A percentile compares a stretch with the other conserved stretches of the same genome.
Evolutionary conservation across 768 basidiomycete species (phyloP).

Genomic region (Dacryopinax spathularia): DNA sequence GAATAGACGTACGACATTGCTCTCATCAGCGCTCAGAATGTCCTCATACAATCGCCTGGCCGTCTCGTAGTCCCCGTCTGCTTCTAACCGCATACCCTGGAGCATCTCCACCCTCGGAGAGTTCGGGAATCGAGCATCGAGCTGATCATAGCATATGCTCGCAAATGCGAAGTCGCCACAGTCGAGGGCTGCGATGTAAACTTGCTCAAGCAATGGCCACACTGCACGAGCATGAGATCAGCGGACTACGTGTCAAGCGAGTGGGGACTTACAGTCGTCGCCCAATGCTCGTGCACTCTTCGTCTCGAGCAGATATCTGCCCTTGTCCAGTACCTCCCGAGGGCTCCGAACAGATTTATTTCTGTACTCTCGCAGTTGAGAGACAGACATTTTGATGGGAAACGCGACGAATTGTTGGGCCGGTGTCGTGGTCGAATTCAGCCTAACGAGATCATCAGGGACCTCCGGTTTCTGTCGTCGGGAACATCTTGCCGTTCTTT

Average conservation of each 20-base stretch:
- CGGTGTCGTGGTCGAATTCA: not conserved
- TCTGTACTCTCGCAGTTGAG: constrained; percentile 9
- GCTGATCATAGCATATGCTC: constrained; percentile 51
- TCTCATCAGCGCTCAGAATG: constrained; percentile 46
- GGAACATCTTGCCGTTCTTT: too few species aligned
- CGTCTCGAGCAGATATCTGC: constrained; percentile 36
- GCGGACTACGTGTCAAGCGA: not conserved
- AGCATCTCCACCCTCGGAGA: constrained; percentile 71
- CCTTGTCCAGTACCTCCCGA: constrained; percentile 45
- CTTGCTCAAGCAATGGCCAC: constrained; percentile 71
- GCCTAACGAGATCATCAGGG: not conserved
- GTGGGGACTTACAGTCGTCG: constrained; percentile 37
- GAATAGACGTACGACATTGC: constrained; percentile 46
- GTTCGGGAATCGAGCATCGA: constrained; percentile 53
- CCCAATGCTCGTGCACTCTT: constrained; percentile 33
- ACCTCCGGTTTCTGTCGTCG: too few species aligned
- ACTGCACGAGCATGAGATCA: constrained; percentile 28
- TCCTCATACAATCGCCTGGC: constrained; percentile 51
- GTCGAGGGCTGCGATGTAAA: constrained; percentile 64
- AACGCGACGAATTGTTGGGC: not conserved
- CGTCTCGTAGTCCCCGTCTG: constrained; percentile 38
- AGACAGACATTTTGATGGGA: constrained; percentile 1
- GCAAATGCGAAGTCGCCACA: constrained; percentile 57
- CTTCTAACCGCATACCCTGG: constrained; percentile 65
- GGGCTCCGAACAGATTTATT: constrained; percentile 22